Evolutionary conservation across 2,329 filamentous ascomycete species (phyloP).

Genomic region (Botrytis deweyae): DNA sequence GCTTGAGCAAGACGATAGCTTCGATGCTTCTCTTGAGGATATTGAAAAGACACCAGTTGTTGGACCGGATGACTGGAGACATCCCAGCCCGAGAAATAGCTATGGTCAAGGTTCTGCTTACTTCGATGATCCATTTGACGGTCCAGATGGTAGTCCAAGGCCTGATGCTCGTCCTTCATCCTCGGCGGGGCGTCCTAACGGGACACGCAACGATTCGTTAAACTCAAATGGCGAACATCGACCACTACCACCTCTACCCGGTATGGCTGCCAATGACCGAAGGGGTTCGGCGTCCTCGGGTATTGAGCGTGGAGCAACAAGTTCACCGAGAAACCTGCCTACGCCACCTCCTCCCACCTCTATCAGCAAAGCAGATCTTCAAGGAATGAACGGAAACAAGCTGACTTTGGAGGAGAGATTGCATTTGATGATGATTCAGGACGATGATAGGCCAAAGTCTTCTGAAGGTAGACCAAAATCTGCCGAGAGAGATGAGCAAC

Average conservation of each 20-base stretch:
- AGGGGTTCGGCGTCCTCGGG: conserved; percentile 55
- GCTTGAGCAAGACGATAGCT: conserved; percentile 73
- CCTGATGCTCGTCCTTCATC: conserved; percentile 47
- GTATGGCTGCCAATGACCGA: conserved; percentile 47
- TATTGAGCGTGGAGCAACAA: conserved; percentile 67
- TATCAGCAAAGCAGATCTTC: conserved; percentile 73
- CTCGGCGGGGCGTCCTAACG: conserved; percentile 49
- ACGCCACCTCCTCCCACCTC: conserved; percentile 67
- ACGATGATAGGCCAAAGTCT: conserved; percentile 55
- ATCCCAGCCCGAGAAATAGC: conserved; percentile 54
- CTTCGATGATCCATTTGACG: conserved; percentile 65
- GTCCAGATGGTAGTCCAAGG: conserved; percentile 63
- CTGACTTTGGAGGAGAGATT: conserved; percentile 86
- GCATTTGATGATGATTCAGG: conserved; percentile 83
- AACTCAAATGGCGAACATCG: conserved; percentile 79
- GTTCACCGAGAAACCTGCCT: conserved; percentile 64
- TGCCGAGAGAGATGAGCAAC: conserved; percentile 47
- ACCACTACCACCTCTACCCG: conserved; percentile 83
- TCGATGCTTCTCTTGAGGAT: conserved; percentile 92
- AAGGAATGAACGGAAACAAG: conserved; percentile 69
- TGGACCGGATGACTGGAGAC: conserved; percentile 94
- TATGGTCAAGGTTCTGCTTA: conserved; percentile 32
- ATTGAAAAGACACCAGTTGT: conserved; percentile 97
- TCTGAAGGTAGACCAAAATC: conserved; percentile 16
- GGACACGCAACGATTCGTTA: conserved; percentile 67